Evolutionary conservation across 257 asterid genomes (phyloP).

Genomic region (Nicotiana tabacum): DNA sequence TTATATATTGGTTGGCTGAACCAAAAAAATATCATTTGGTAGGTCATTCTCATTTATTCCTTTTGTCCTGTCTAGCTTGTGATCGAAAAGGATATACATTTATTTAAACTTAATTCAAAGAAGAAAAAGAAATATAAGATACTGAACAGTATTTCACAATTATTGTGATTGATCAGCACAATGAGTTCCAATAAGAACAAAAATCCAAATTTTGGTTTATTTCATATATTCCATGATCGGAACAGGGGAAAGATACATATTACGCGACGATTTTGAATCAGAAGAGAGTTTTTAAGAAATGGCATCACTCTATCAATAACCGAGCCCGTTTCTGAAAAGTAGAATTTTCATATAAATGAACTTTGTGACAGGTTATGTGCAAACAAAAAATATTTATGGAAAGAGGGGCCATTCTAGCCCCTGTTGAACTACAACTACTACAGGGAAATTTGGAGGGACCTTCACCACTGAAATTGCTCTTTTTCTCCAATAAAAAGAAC

Average conservation of each 20-base stretch:
- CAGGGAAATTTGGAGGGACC: no score
- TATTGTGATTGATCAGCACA: neutral
- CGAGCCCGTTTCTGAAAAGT: neutral
- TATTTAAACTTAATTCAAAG: neutral
- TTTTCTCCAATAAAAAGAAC: no score
- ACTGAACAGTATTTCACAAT: neutral
- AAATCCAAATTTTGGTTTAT: no score
- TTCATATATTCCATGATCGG: no score
- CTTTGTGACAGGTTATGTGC: neutral
- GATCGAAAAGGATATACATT: neutral
- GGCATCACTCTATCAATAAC: no score
- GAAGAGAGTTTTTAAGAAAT: no score
- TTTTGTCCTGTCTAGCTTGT: neutral
- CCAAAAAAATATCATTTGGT: neutral
- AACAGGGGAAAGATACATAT: no score
- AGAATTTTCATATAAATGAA: neutral
- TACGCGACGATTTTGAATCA: no score
- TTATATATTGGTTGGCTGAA: neutral
- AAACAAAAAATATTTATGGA: constrained; percentile 2
- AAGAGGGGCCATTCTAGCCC: neutral
- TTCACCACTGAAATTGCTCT: no score
- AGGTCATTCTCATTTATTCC: neutral
- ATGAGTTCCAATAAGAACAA: neutral
- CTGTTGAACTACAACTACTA: neutral
- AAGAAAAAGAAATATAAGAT: neutral